Evolutionary conservation across 306 rosid genomes (phyloP), one percentile per base, ranked within the genome.

Genomic region (Trifolium repens): DNA sequence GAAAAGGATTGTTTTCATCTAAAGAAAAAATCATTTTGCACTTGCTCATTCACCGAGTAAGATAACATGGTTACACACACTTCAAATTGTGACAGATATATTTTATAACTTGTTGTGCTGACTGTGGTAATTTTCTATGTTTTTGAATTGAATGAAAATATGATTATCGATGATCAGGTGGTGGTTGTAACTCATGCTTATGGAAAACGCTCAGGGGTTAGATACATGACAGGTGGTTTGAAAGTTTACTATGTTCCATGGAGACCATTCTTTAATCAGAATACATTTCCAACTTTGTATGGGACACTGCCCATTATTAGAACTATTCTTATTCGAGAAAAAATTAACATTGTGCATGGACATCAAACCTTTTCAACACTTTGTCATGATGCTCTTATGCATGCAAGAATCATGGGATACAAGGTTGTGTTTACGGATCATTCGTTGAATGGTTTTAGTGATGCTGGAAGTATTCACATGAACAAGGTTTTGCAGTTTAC

Each of bases 401-500:
- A 91, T 37, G 84, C 91, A 0, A 88, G 94, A 60, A 89, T 92
- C 76, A 89, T 91, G 98, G 97, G 96, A 10, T 93, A 88, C 83
- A 91, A 87, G 87, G 94, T 87, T 52, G 91, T 91, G 52, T 93
- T 93, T 76, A 93, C 96, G 8, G 98, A 93, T 82, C 97, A 93
- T 83, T 93, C 97, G 15, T 88, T 93, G 34, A 87, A 88, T 84
- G 97, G 97, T 80, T 93, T 93, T 82, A 86, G 91, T 68, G 94
- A 91, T 72, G 88, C 70, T 49, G 97, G 98, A 46, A 93, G 98
- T 85, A 93, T 93, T 76, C 98, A 93, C 60, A 93, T 93, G 98
- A 93, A 93, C 84, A 93, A 93, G 88, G 97, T 93, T 9, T 78
- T 93, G 90, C 96, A 90, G 83, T 94, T 94, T 78, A 94, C 97